phyloP scores from a whole-genome alignment of 225 moss, liverwort and hornwort species.

The Polytrichum commune region DNA sequence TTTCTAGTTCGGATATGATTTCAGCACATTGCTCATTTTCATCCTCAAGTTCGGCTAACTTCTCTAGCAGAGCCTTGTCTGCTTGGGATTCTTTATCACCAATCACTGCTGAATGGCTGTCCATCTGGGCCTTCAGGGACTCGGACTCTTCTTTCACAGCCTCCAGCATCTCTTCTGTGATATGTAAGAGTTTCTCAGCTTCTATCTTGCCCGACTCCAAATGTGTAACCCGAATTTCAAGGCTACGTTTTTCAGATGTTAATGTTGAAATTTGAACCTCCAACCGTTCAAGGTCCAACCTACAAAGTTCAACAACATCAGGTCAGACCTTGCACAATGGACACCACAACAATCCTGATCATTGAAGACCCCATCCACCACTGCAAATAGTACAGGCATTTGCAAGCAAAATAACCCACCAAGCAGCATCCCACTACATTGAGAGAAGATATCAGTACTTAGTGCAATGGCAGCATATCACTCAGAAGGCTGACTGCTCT shows the following conservation, averaged over 20 bases:
- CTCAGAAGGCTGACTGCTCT: no score
- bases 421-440: background rate
- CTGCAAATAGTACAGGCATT: background rate
- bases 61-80: constrained; percentile 27
- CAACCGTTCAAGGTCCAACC: constrained; percentile 27
- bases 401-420: background rate
- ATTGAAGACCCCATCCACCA: background rate
- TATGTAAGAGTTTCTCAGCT: constrained; percentile 25
- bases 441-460: no score
- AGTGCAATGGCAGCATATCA: no score
- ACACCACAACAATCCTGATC: background rate
- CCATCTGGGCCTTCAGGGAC: constrained; percentile 16
- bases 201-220: constrained; percentile 31
- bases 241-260: constrained; percentile 17
- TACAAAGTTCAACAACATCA: constrained; percentile 6
- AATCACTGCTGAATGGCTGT: constrained; percentile 14
- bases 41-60: constrained; percentile 17
- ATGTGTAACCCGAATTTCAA: constrained; percentile 26
- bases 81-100: constrained; percentile 4
- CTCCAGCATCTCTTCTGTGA: constrained; percentile 38
- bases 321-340: no score
- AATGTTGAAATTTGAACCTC: constrained; percentile 33
- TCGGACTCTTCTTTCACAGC: constrained; percentile 23
- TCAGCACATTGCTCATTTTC: constrained; percentile 16
- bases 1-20: constrained; percentile 11